phyloP scores from a whole-genome alignment of 2,329 filamentous ascomycete genomes.

The Talaromyces sp. region DNA sequence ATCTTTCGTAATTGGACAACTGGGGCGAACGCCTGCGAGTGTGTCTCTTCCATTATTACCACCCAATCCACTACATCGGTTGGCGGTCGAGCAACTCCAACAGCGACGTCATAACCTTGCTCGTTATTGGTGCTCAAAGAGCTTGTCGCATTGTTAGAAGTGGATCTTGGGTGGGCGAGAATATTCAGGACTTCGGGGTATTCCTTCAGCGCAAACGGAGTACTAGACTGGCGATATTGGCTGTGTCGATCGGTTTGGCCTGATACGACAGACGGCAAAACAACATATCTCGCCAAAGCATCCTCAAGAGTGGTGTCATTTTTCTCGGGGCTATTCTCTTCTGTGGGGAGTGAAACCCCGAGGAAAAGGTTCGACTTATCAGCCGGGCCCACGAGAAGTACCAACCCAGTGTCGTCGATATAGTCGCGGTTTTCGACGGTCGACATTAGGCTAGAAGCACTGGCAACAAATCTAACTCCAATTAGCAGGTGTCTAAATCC shows the following conservation, averaged over 20 bases:
- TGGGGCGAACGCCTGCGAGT: constrained; percentile 67
- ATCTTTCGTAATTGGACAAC: constrained; percentile 72
- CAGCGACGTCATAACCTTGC: constrained; percentile 60
- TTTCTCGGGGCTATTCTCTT: neutral
- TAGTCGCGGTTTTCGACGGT: constrained; percentile 38
- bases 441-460: constrained; percentile 17
- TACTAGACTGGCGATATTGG: constrained; percentile 22
- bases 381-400: constrained; percentile 6
- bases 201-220: constrained; percentile 52
- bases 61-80: constrained; percentile 73
- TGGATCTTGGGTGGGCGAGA: constrained; percentile 47
- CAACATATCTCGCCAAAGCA: constrained; percentile 4
- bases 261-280: neutral
- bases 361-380: neutral
- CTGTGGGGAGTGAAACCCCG: neutral
- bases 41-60: constrained; percentile 70
- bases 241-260: constrained; percentile 4
- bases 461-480: constrained; percentile 57
- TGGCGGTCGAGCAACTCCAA: constrained; percentile 70
- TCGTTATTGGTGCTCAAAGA: constrained; percentile 68
- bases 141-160: constrained; percentile 63
- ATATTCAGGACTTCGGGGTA: constrained; percentile 61
- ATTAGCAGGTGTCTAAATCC: constrained; percentile 21
- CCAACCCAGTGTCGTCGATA: neutral
- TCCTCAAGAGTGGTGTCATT: constrained; percentile 3